phyloP scores from a whole-genome alignment of 441 rosid genomes.

The Eutrema salsugineum region DNA sequence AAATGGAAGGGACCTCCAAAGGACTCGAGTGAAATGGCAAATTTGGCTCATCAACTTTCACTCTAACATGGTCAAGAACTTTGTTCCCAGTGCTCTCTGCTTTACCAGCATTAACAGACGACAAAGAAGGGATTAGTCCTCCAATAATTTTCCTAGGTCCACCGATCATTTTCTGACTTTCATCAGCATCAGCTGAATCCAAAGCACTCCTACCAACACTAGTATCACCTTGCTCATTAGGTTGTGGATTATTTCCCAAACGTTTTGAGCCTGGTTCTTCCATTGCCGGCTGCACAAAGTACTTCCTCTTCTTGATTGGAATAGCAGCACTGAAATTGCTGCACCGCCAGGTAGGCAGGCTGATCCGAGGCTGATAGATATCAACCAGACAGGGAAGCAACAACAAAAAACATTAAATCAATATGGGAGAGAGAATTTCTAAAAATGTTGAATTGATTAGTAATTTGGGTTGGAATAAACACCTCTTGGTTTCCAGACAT shows the following conservation, averaged over 20 bases:
- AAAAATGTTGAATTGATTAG: neutral
- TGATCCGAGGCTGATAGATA: conserved; percentile 52
- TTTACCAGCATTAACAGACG: neutral
- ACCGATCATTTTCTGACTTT: conserved; percentile 1
- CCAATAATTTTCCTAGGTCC: neutral
- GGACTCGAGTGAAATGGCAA: conserved; percentile 26
- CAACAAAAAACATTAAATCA: conserved; percentile 10
- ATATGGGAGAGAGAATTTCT: neutral
- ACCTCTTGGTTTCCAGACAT: conserved; percentile 72
- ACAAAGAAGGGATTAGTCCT: neutral
- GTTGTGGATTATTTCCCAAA: conserved; percentile 18
- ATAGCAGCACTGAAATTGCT: conserved; percentile 60
- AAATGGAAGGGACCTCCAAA: conserved; percentile 7
- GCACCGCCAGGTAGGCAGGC: conserved; percentile 45
- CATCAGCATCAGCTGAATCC: conserved; percentile 32
- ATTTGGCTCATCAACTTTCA: conserved; percentile 41
- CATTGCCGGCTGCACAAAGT: conserved; percentile 30
- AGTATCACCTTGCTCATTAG: conserved; percentile 24
- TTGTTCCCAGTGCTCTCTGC: neutral
- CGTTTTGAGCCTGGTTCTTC: conserved; percentile 32
- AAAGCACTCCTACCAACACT: conserved; percentile 28
- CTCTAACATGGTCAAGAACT: conserved; percentile 1
- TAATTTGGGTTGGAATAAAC: conserved; percentile 25
- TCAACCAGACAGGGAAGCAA: conserved; percentile 27
- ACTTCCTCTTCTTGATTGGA: conserved; percentile 92